Conservation (phyloP, 177 flowering plant species). For the Vitis hybrid region DNA sequence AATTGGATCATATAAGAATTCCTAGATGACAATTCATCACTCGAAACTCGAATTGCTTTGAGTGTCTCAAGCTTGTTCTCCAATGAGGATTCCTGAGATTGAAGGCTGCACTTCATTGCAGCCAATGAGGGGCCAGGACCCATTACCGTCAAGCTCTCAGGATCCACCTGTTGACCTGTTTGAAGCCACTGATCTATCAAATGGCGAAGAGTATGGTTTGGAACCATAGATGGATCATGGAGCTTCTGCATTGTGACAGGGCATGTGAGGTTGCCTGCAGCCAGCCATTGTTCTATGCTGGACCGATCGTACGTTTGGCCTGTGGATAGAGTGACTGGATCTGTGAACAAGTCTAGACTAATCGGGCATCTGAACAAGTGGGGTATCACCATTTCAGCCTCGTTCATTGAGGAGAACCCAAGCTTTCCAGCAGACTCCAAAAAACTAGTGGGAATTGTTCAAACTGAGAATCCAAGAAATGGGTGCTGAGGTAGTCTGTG, state of each 20-base stretch:
- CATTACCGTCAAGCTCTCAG: constrained; percentile 6
- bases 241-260: constrained; percentile 92
- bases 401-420: constrained; percentile 28
- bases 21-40: constrained; percentile 29
- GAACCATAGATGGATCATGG: constrained; percentile 60
- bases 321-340: constrained; percentile 78
- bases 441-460: background rate
- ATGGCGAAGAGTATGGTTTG: constrained; percentile 74
- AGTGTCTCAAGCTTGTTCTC: constrained; percentile 37
- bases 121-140: constrained; percentile 30
- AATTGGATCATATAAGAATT: constrained; percentile 38
- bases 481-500: background rate
- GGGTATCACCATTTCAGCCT: constrained; percentile 49
- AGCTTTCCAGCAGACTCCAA: background rate
- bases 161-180: constrained; percentile 25
- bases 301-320: constrained; percentile 83
- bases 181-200: constrained; percentile 62
- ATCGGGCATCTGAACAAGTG: constrained; percentile 73
- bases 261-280: constrained; percentile 68
- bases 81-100: constrained; percentile 29
- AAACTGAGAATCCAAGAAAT: constrained; percentile 1
- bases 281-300: constrained; percentile 72
- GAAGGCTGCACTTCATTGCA: constrained; percentile 38
- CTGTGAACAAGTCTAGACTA: constrained; percentile 67
- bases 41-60: constrained; percentile 25